Conservation (phyloP, 192 early-diverging fungal species). For the Backusella circina region DNA sequence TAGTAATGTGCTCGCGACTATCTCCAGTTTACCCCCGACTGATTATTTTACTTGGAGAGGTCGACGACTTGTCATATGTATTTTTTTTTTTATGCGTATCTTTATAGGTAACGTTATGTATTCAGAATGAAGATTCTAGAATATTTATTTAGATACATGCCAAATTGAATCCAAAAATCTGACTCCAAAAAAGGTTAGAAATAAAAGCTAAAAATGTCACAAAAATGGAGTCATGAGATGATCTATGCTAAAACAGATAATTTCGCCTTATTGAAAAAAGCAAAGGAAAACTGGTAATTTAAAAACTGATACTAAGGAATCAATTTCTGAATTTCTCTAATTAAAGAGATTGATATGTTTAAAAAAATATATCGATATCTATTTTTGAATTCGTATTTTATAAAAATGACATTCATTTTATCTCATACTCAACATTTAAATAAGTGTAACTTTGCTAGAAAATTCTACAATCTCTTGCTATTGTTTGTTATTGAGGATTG, state of each 20-base stretch:
- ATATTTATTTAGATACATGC: background rate
- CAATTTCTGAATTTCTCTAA: background rate
- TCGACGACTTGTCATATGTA: background rate
- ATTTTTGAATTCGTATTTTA: background rate
- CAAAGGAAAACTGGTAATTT: background rate
- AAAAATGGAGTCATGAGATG: background rate
- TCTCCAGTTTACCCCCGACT: background rate
- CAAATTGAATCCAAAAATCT: background rate
- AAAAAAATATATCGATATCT: background rate
- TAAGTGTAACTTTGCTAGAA: background rate
- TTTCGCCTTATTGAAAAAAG: background rate
- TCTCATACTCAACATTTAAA: background rate
- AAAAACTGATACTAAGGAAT: background rate
- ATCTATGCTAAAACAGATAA: background rate
- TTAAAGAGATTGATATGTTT: background rate
- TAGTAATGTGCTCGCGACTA: background rate
- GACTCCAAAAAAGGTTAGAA: background rate
- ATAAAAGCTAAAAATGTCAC: background rate
- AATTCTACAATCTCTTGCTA: background rate
- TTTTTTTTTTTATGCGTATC: background rate
- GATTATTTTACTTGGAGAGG: background rate
- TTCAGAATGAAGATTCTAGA: background rate
- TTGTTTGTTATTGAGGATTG: background rate
- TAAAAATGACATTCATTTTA: background rate
- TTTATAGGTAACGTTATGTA: background rate